Base-by-base conservation (phyloP, 257 asterid genomes). In the Phtheirospermum japonicum region DNA sequence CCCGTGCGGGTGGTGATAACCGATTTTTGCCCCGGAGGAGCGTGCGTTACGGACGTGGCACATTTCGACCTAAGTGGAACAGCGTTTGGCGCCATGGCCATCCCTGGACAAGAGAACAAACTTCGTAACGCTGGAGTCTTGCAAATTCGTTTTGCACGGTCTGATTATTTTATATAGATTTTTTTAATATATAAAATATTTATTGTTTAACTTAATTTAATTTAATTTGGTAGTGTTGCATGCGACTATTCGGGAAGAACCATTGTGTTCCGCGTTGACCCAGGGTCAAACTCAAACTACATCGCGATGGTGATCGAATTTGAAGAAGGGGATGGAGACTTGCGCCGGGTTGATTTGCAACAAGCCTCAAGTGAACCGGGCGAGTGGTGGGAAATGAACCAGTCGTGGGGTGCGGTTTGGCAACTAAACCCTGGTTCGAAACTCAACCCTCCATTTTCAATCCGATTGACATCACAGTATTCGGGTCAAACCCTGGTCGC, bases 321-420 rank as follows among this genome's bases (percentile, higher is more conserved):
- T 5, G 83, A 82, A 67, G 85, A 63, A 67, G 91, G 91, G 16
- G 94, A 85, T 26, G 96, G 94, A 0, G 94, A 85, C 79, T 83
- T 87, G 0, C 80, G 39, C 0, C 43, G 68, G 0, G 96, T 79
- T 11, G 87, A 76, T 40, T 72, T 85, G 10, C 77, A 33, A 30
- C 80, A 83, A 45, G 69, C 74, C 9, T 57, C 71, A 9, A 19
- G 61, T 6, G 46, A 63, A 9, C 19, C 69, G 0, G 51, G 61
- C 7, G 71, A 69, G 12, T 87, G 96, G 96, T 49, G 75, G 74
- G 59, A 65, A 62, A 82, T 87, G 90, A 77, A 76, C 14, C 94
- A 85, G 7, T 87, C 89, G 0, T 87, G 96, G 96, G 96, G 96
- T 6, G 94, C 90, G 0, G 83, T 85, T 13, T 85, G 94, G 90